phyloP scores from a whole-genome alignment of 495 filamentous ascomycete species.

The Aspergillus leporis region DNA sequence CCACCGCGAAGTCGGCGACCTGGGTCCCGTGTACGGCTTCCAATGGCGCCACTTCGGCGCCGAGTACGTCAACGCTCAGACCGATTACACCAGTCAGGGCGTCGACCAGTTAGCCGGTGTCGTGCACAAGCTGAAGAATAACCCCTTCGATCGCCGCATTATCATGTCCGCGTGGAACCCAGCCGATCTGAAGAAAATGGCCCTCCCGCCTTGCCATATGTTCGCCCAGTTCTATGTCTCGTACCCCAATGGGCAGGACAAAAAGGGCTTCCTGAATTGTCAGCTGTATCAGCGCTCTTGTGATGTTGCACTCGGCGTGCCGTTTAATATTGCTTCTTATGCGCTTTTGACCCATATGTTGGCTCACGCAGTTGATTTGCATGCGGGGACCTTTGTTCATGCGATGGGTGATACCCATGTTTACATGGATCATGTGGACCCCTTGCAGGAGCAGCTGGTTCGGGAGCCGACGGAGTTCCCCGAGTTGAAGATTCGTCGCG shows the following conservation, averaged over 20 bases:
- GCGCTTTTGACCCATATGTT: constrained; percentile 92
- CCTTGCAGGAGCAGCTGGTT: constrained; percentile 74
- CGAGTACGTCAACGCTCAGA: constrained; percentile 72
- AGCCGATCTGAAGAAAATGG: constrained; percentile 82
- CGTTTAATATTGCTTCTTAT: constrained; percentile 96
- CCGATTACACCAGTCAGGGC: constrained; percentile 85
- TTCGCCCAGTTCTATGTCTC: constrained; percentile 98
- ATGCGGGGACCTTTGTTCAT: constrained; percentile 82
- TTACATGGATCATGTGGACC: constrained; percentile 90
- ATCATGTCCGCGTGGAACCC: constrained; percentile 95
- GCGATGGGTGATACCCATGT: constrained; percentile 97
- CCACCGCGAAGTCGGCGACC: constrained; percentile 79
- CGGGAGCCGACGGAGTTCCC: constrained; percentile 84
- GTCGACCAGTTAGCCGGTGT: constrained; percentile 90
- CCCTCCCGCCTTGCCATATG: constrained; percentile 96
- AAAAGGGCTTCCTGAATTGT: constrained; percentile 71
- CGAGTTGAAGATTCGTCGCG: constrained; percentile 65
- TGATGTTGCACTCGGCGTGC: constrained; percentile 96
- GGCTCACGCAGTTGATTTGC: constrained; percentile 78
- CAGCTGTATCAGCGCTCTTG: constrained; percentile 91
- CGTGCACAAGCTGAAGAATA: constrained; percentile 74
- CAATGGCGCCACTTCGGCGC: constrained; percentile 99
- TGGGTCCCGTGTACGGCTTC: constrained; percentile 97
- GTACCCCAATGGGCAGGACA: constrained; percentile 51
- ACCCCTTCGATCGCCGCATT: constrained; percentile 85